Conservation (phyloP, 1,284 basidiomycete genomes). For the Rhodotorula mucilaginosa region DNA sequence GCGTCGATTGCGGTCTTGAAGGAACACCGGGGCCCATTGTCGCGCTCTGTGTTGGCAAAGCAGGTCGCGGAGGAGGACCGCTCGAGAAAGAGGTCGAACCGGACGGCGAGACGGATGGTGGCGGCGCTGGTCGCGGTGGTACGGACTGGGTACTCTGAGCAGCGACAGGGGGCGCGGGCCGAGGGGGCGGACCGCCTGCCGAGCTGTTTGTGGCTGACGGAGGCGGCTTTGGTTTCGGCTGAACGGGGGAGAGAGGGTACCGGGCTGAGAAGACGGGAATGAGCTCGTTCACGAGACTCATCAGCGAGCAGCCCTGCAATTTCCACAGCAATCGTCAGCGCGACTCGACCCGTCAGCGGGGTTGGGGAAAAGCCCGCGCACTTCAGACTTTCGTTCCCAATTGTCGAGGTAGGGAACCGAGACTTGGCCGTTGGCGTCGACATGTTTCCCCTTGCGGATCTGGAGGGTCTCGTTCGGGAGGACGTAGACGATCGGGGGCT, state of each 20-base stretch:
- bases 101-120: not conserved
- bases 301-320: slow-evolving; percentile 65
- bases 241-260: slow-evolving; percentile 27
- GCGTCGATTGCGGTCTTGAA: not conserved
- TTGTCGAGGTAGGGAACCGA: slow-evolving; percentile 63
- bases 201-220: not conserved
- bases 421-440: slow-evolving; percentile 81
- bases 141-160: not conserved
- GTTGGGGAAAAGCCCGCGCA: slow-evolving; percentile 47
- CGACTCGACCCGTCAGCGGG: not conserved
- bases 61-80: not conserved
- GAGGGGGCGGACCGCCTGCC: slow-evolving; percentile 1
- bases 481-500: slow-evolving; percentile 86
- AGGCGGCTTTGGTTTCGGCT: slow-evolving; percentile 9
- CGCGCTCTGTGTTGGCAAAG: not conserved
- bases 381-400: slow-evolving; percentile 84
- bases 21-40: not conserved
- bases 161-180: slow-evolving; percentile 9
- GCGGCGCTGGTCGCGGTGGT: slow-evolving; percentile 25
- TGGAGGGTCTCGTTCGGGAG: slow-evolving; percentile 92
- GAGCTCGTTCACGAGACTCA: slow-evolving; percentile 66
- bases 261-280: slow-evolving; percentile 69
- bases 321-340: too few species aligned
- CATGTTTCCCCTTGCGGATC: slow-evolving; percentile 68
- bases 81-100: not conserved